These are phyloP conservation scores for Chaetoceros muelleri DNA, from an alignment of 108 stramenopile genomes.

Conservation along the genomic window DNA sequence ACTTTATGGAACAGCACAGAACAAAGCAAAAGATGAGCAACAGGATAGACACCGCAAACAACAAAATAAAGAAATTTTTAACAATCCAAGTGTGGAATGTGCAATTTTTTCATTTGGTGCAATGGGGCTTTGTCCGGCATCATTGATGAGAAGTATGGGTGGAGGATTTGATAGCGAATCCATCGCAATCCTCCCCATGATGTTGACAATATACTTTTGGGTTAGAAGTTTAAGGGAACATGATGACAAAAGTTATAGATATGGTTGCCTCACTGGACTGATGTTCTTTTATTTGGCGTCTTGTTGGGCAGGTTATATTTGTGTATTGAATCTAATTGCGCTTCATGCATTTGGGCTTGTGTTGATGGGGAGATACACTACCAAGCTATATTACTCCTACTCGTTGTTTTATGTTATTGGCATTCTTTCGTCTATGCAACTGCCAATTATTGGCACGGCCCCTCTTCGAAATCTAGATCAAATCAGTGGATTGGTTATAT, in stretches of 20 bases:
- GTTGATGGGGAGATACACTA: constrained; percentile 49
- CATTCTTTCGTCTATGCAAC: constrained; percentile 53
- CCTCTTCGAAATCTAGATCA: constrained; percentile 49
- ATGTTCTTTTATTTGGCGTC: constrained; percentile 73
- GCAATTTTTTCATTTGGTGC: constrained; percentile 8
- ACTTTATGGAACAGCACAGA: neutral
- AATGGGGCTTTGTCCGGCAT: constrained; percentile 44
- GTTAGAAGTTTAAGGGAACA: constrained; percentile 15
- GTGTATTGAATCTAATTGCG: constrained; percentile 82
- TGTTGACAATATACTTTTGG: constrained; percentile 69
- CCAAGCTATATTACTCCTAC: constrained; percentile 68
- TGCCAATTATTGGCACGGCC: constrained; percentile 47
- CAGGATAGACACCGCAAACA: neutral
- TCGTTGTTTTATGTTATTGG: constrained; percentile 71
- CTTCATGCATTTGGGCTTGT: constrained; percentile 50
- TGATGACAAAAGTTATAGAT: constrained; percentile 12
- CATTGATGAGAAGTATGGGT: constrained; percentile 74
- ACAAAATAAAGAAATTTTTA: constrained; percentile 4
- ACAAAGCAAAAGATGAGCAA: constrained; percentile 5
- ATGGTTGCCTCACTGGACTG: constrained; percentile 19
- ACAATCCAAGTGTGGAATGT: constrained; percentile 54
- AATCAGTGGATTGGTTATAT: constrained; percentile 31
- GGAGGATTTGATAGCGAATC: constrained; percentile 83
- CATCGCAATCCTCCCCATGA: constrained; percentile 64
- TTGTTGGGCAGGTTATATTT: constrained; percentile 89